Conservation (phyloP, 169 alveolate genomes). For the Plasmodium vivax region DNA sequence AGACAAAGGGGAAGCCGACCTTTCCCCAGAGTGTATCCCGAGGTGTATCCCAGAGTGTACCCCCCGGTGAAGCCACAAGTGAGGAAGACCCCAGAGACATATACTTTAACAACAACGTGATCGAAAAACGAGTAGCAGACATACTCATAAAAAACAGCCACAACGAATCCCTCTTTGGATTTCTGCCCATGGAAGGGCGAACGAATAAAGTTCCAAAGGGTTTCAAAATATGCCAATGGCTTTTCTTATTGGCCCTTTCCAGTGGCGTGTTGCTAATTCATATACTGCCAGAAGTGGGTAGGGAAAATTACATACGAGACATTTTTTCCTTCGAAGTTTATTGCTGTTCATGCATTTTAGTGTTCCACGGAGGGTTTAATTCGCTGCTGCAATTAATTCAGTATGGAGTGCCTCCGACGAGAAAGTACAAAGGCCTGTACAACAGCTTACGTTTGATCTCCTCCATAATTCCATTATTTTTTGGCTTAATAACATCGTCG, state of each 20-base stretch:
- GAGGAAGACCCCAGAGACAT: conserved; percentile 37
- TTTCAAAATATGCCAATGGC: conserved; percentile 37
- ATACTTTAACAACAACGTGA: conserved; percentile 42
- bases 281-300: conserved; percentile 42
- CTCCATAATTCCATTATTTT: conserved; percentile 67
- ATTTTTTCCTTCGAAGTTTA: conserved; percentile 55
- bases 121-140: conserved; percentile 50
- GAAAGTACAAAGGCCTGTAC: conserved; percentile 70
- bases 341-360: conserved; percentile 60
- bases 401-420: conserved; percentile 55
- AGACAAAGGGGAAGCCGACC: background rate
- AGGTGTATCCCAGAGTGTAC: background rate
- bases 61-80: background rate
- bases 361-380: conserved; percentile 71
- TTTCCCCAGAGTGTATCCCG: background rate
- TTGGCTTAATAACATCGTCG: conserved; percentile 47
- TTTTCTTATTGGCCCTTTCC: conserved; percentile 37
- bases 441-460: conserved; percentile 71
- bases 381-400: conserved; percentile 64
- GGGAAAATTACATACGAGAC: conserved; percentile 65
- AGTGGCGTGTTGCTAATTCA: conserved; percentile 71
- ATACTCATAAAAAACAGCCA: conserved; percentile 65
- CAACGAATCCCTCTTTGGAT: conserved; percentile 52
- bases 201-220: conserved; percentile 62
- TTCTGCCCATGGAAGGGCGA: conserved; percentile 71